Percentiles rank a stretch among this genome's conserved stretches.
Conservation (phyloP, 176 grass and related monocot genomes). For the Pharus latifolius region DNA sequence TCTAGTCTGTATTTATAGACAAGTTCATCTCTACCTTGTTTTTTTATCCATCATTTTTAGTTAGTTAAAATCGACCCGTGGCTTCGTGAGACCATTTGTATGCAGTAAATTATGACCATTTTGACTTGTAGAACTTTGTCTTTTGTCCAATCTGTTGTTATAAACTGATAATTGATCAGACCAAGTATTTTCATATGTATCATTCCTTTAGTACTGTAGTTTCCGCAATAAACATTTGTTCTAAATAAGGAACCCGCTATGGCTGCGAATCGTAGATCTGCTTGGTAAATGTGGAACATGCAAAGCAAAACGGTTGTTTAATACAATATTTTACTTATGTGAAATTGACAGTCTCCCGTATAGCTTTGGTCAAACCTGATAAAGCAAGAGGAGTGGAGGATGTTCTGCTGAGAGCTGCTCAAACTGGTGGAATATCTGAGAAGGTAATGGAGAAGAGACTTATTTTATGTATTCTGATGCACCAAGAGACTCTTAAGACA, state of each 20-base stretch:
- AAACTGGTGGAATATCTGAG: constrained; percentile 85
- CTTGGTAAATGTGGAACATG: neutral
- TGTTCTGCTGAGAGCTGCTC: constrained; percentile 75
- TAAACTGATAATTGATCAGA: neutral
- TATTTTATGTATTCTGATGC: neutral
- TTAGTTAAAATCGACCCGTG: no score
- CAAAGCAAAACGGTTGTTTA: neutral
- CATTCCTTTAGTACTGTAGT: neutral
- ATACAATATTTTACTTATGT: neutral
- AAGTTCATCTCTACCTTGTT: no score
- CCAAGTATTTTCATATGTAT: neutral
- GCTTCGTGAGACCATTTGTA: no score
- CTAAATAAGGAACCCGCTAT: neutral
- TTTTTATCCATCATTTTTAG: no score
- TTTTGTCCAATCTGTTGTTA: no score
- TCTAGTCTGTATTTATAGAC: no score
- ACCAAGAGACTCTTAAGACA: neutral
- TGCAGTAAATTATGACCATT: neutral
- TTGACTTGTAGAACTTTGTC: neutral
- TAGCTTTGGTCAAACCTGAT: constrained; percentile 94
- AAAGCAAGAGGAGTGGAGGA: constrained; percentile 98
- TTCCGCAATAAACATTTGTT: neutral
- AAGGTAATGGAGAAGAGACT: constrained; percentile 35
- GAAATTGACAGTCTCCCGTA: constrained; percentile 52
- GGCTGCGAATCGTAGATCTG: neutral